Base-by-base conservation (phyloP, 2,329 filamentous ascomycete genomes). In the Exophiala aquamarina region DNA sequence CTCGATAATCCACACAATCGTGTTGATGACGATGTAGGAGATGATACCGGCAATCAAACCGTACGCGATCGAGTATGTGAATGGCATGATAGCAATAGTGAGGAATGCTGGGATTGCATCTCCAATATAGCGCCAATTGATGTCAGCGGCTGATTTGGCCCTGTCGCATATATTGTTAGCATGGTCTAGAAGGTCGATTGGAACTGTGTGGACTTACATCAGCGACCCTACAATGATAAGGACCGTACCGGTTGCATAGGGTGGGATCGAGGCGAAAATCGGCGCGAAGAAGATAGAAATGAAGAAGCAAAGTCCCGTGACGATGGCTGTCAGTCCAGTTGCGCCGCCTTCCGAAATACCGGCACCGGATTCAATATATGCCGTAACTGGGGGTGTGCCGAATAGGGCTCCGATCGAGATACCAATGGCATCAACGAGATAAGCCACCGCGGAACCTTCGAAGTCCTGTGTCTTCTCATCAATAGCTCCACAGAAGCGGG, bases 221-320 rank as follows among this genome's bases (percentile, higher is more conserved):
- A 94, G 85, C 15, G 84, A 83, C n/a, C 89, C 89, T 44, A 95
- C 88, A 31, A 95, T 82, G 58, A 95, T 78, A 19, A 94, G 77
- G n/a, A 90, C 90, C 64, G 86, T 90, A 38, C 89, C 89, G 0
- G 89, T 95, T 2, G 89, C 89, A 87, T 88, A 94, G 0, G 89
- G 84, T 3, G 89, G 89, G 48, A 94, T 93, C 0, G 87, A 91
- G 8, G 89, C 89, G 62, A 94, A 94, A 47, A 94, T 92, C 0
- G 89, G 89, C 0, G 89, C 89, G 64, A 94, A 94, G 75, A 94
- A 94, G 52, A 94, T 79, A 47, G 87, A 82, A 63, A 94, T 81
- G 71, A 95, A 86, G 74, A 95, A 95, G 70, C 86, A 90, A 40
- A 94, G 47, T 4, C 89, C 89, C 0, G 87, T 84, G 13, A 81